Conservation (phyloP, 1,284 basidiomycete genomes). For the Fomitopsis palustris region DNA sequence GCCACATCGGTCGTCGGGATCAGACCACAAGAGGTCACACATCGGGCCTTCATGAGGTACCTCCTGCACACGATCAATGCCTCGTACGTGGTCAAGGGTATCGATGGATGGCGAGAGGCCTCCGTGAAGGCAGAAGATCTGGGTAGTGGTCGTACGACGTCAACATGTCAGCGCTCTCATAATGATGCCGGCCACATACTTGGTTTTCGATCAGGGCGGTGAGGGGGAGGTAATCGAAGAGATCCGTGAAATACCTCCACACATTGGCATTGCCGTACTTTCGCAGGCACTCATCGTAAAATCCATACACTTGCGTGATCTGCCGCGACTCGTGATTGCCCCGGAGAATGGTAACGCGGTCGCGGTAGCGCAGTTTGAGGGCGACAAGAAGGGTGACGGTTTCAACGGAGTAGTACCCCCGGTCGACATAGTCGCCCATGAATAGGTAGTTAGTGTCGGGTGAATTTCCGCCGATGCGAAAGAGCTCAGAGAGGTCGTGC, state of each 20-base stretch:
- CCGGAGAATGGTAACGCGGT: constrained; percentile 96
- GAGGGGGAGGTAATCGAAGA: constrained; percentile 97
- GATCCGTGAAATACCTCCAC: constrained; percentile 98
- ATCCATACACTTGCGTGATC: constrained; percentile 99
- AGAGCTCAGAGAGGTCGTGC: constrained; percentile 99
- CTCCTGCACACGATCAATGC: constrained; percentile 98
- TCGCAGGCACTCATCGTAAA: constrained; percentile 98
- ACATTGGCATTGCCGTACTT: constrained; percentile 99
- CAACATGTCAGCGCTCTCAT: not conserved
- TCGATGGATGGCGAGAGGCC: constrained; percentile 99
- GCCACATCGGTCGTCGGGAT: constrained; percentile 98
- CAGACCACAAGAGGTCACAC: constrained; percentile 99
- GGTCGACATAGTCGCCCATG: constrained; percentile 99
- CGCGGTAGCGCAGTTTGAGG: constrained; percentile 96
- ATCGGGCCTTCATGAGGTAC: constrained; percentile 99
- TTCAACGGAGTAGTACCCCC: constrained; percentile 99
- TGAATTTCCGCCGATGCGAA: constrained; percentile 98
- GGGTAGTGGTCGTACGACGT: not conserved
- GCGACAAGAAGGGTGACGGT: constrained; percentile 98
- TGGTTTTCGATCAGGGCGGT: constrained; percentile 98
- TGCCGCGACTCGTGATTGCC: constrained; percentile 99
- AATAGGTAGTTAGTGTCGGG: constrained; percentile 99
- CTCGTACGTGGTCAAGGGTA: constrained; percentile 97
- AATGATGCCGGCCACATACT: constrained; percentile 50
- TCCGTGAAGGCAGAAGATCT: constrained; percentile 99